These are phyloP conservation scores for Rhizopogon vinicolor DNA, from an alignment of 768 basidiomycete genomes.

Conservation along the genomic window DNA sequence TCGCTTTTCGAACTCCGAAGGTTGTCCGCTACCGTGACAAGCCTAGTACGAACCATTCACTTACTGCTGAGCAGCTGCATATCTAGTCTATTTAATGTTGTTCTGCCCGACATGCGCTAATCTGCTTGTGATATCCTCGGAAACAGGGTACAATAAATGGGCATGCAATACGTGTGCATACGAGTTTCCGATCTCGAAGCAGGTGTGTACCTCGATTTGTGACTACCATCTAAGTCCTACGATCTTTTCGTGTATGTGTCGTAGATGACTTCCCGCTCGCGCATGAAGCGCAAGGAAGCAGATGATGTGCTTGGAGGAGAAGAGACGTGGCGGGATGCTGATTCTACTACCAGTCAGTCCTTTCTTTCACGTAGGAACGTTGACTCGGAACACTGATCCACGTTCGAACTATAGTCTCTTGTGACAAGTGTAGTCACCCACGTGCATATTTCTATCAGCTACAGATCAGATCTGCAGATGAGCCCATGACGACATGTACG, in stretches of 20 bases:
- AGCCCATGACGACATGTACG: constrained; percentile 64
- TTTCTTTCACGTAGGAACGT: neutral
- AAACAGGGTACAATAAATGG: constrained; percentile 87
- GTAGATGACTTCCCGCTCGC: constrained; percentile 89
- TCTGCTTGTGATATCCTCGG: constrained; percentile 70
- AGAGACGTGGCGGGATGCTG: constrained; percentile 92
- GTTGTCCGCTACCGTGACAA: too few relatives aligned
- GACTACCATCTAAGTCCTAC: neutral
- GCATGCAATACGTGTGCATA: constrained; percentile 93
- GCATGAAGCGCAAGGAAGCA: constrained; percentile 79
- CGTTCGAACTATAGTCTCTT: constrained; percentile 31
- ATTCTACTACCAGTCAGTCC: constrained; percentile 67
- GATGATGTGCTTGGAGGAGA: constrained; percentile 97
- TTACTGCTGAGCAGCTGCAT: neutral
- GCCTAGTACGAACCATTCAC: too few relatives aligned
- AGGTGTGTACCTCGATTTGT: neutral
- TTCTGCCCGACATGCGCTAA: constrained; percentile 97
- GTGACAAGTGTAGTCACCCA: constrained; percentile 65
- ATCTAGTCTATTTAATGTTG: constrained; percentile 49
- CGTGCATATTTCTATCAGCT: constrained; percentile 94
- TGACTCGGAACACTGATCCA: neutral
- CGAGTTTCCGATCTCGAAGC: constrained; percentile 49
- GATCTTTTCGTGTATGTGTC: neutral
- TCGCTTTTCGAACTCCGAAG: neutral
- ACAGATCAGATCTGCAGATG: constrained; percentile 92